A percentile compares a stretch with the other conserved stretches of the same genome.
These are phyloP conservation scores for Stephanodiscus minutulus DNA, from an alignment of 108 stramenopile species.

Conservation along the genomic window DNA sequence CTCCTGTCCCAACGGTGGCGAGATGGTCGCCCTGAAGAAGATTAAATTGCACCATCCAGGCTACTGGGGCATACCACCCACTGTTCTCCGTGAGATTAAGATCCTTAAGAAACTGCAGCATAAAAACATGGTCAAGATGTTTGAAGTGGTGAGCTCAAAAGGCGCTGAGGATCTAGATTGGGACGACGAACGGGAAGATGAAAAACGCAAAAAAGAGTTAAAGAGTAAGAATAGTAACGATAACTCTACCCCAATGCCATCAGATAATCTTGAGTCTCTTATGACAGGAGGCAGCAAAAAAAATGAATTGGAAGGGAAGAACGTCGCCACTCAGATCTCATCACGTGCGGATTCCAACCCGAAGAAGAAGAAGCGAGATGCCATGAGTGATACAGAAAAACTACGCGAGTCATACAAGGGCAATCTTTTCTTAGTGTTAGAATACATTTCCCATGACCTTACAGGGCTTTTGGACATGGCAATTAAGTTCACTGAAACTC, in stretches of 20 bases:
- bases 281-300: constrained; percentile 22
- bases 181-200: constrained; percentile 62
- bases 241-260: constrained; percentile 19
- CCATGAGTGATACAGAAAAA: constrained; percentile 13
- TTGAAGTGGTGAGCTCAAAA: constrained; percentile 86
- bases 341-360: neutral
- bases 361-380: constrained; percentile 26
- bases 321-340: constrained; percentile 26
- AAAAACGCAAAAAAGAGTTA: constrained; percentile 22
- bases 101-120: constrained; percentile 79
- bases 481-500: constrained; percentile 68
- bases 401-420: constrained; percentile 81
- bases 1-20: constrained; percentile 21
- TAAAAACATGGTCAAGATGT: constrained; percentile 72
- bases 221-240: constrained; percentile 17
- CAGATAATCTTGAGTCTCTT: constrained; percentile 4
- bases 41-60: constrained; percentile 70
- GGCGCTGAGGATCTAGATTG: constrained; percentile 78
- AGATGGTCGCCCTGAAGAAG: constrained; percentile 82
- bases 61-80: constrained; percentile 76
- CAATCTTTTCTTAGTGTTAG: constrained; percentile 79
- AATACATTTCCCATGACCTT: constrained; percentile 84
- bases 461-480: constrained; percentile 84
- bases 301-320: constrained; percentile 23
- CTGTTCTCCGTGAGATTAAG: constrained; percentile 85